Evolutionary conservation across 345 rosid genomes (phyloP).

Genomic region (Rhodamnia rubescens): DNA sequence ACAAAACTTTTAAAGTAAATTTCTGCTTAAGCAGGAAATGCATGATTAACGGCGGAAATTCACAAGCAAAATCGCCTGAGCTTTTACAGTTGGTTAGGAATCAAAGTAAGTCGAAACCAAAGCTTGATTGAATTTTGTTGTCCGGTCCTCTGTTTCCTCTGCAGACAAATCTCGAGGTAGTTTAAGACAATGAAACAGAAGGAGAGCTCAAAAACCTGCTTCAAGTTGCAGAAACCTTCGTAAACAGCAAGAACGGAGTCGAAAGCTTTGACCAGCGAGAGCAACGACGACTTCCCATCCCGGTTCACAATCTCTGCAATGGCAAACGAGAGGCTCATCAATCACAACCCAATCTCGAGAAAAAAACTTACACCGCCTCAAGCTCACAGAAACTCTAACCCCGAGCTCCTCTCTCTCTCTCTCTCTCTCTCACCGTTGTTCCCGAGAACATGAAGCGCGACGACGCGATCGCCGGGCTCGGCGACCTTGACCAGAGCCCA

Average conservation of each 20-base stretch:
- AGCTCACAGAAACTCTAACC: not conserved
- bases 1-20: not conserved
- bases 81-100: not conserved
- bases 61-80: not conserved
- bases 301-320: constrained; percentile 39
- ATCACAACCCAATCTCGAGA: not conserved
- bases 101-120: not conserved
- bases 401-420: not conserved
- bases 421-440: constrained; percentile 23
- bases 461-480: constrained; percentile 71
- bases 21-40: not conserved
- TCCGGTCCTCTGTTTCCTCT: not conserved
- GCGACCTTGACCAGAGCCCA: constrained; percentile 89
- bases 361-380: not conserved
- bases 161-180: not conserved
- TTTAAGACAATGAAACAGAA: not conserved
- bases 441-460: constrained; percentile 81
- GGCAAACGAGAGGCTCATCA: not conserved
- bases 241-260: constrained; percentile 79
- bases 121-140: not conserved
- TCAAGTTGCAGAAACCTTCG: constrained; percentile 96
- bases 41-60: not conserved
- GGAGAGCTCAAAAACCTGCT: constrained; percentile 44
- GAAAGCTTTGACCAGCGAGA: constrained; percentile 74
- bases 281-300: constrained; percentile 59